Evolutionary conservation across 495 filamentous ascomycete species (phyloP).

Genomic region (Aspergillus conjunctus): DNA sequence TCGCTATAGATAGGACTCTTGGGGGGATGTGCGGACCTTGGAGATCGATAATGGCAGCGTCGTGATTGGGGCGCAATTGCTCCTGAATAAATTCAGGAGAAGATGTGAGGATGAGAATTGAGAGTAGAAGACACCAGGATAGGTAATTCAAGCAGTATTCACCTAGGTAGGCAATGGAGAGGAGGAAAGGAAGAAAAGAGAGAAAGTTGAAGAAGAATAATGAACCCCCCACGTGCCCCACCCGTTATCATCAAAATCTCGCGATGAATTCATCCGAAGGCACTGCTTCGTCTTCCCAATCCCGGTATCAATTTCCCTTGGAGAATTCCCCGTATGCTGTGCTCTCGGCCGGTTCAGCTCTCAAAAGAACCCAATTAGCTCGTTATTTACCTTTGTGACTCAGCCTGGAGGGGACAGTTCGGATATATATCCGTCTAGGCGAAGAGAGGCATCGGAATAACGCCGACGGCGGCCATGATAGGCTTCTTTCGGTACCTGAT

Average conservation of each 20-base stretch:
- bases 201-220: neutral
- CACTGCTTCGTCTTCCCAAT: neutral
- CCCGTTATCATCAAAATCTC: slow-evolving; percentile 16
- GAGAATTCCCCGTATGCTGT: neutral
- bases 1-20: neutral
- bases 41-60: neutral
- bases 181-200: neutral
- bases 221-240: slow-evolving; percentile 18
- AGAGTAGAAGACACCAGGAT: neutral
- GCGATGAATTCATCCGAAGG: slow-evolving; percentile 16
- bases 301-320: neutral
- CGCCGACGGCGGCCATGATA: slow-evolving; percentile 9
- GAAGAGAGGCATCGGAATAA: slow-evolving; percentile 8
- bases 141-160: neutral
- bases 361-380: neutral
- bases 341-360: neutral
- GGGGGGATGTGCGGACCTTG: neutral
- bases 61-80: neutral
- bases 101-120: neutral
- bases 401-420: neutral
- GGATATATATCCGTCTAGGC: neutral
- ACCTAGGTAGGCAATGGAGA: neutral
- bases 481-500: neutral
- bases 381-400: neutral
- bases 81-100: neutral